These are phyloP conservation scores for Pleomassaria siparia DNA, from an alignment of 2,329 filamentous ascomycete species.

Conservation along the genomic window DNA sequence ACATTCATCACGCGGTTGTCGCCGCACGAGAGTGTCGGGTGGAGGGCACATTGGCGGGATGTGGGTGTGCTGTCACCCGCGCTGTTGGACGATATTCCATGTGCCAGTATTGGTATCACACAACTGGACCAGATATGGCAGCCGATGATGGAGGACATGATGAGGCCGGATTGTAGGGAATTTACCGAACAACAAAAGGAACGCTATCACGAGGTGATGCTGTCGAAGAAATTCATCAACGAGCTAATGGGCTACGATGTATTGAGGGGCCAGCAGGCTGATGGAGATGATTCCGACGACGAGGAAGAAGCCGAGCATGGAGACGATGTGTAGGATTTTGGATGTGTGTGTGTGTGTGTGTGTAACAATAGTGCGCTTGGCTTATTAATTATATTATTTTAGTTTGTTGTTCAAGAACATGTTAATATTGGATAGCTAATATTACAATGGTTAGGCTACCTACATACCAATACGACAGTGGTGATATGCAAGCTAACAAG, in stretches of 20 bases:
- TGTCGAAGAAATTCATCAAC: conserved; percentile 36
- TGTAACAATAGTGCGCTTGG: background rate
- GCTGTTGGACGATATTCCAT: conserved; percentile 39
- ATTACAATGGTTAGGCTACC: too few species aligned
- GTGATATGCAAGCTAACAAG: too few species aligned
- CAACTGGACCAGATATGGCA: conserved; percentile 41
- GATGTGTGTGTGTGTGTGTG: background rate
- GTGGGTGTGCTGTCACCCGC: conserved; percentile 37
- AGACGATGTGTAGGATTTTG: conserved; percentile 14
- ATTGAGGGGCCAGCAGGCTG: conserved; percentile 28
- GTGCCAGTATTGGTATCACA: conserved; percentile 39
- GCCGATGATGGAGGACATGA: conserved; percentile 34
- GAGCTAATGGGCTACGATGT: conserved; percentile 42
- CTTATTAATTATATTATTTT: background rate
- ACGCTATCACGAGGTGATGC: conserved; percentile 29
- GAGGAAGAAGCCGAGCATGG: conserved; percentile 12
- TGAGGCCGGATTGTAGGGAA: conserved; percentile 29
- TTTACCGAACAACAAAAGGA: conserved; percentile 33
- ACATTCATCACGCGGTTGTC: conserved; percentile 39
- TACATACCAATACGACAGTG: too few species aligned
- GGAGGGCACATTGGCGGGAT: conserved; percentile 38
- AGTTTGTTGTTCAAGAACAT: background rate
- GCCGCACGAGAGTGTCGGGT: conserved; percentile 36
- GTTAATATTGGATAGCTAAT: too few species aligned
- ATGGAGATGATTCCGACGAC: conserved; percentile 28